Percentiles rank a stretch among this genome's conserved stretches.
phyloP scores from a whole-genome alignment of 2,329 filamentous ascomycete species.

The Parastagonospora avenae region DNA sequence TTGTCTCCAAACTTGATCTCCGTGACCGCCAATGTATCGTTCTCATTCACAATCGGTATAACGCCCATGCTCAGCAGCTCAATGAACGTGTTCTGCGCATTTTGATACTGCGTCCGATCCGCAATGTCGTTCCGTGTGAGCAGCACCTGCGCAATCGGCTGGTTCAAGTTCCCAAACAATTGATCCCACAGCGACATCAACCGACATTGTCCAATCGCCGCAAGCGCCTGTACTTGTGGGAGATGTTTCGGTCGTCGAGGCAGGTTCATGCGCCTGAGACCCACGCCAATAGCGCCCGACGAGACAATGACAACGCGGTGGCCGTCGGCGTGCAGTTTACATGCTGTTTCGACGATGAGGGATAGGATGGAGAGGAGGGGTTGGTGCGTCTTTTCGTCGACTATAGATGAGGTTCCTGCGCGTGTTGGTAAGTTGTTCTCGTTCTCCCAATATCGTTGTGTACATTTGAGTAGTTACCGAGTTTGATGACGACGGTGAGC shows the following conservation, averaged over 20 bases:
- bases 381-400: conserved; percentile 93
- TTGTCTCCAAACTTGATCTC: conserved; percentile 99
- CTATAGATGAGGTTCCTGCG: conserved; percentile 95
- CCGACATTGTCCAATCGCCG: conserved; percentile 93
- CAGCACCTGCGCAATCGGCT: conserved; percentile 93
- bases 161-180: conserved; percentile 82
- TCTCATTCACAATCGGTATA: conserved; percentile 98
- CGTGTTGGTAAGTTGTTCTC: conserved; percentile 37
- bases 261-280: conserved; percentile 86
- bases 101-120: conserved; percentile 92
- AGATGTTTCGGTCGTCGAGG: conserved; percentile 88
- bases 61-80: conserved; percentile 93
- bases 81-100: conserved; percentile 92
- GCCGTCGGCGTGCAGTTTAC: conserved; percentile 84
- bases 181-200: conserved; percentile 96
- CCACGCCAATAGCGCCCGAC: conserved; percentile 94
- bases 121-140: conserved; percentile 95
- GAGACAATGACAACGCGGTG: conserved; percentile 96
- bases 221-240: conserved; percentile 87
- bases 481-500: conserved; percentile 83
- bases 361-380: conserved; percentile 89
- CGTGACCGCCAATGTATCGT: conserved; percentile 93
- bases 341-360: conserved; percentile 91
- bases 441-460: conserved; percentile 17
- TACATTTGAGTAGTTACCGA: conserved; percentile 63